phyloP scores from a whole-genome alignment of 495 filamentous ascomycete species.

The Achaetomiella virescens region DNA sequence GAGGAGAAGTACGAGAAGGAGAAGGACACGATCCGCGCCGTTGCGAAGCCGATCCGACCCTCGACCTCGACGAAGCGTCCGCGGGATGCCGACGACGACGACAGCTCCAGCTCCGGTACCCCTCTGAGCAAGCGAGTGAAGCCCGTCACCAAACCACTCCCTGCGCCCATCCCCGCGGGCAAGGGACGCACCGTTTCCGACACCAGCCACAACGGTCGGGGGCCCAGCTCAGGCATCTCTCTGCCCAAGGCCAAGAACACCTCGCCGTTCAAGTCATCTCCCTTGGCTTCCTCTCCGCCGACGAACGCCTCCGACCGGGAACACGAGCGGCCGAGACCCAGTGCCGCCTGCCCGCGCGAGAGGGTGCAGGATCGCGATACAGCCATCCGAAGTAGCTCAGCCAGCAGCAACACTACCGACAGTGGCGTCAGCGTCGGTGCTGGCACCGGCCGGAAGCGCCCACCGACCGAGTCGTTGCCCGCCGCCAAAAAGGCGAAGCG shows the following conservation, averaged over 20 bases:
- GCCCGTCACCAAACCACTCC: slow-evolving; percentile 24
- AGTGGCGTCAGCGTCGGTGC: slow-evolving; percentile 11
- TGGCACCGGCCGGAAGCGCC: slow-evolving; percentile 34
- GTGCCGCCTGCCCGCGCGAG: slow-evolving; percentile 8
- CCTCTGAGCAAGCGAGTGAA: slow-evolving; percentile 47
- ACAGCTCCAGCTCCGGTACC: slow-evolving; percentile 46
- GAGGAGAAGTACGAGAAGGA: slow-evolving; percentile 20
- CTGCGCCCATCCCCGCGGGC: slow-evolving; percentile 14
- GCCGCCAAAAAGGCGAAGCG: slow-evolving; percentile 32
- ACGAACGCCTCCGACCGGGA: slow-evolving; percentile 66
- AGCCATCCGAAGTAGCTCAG: slow-evolving; percentile 17
- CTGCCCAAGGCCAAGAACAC: slow-evolving; percentile 40
- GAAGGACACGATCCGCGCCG: slow-evolving; percentile 30
- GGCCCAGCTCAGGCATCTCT: slow-evolving; percentile 27
- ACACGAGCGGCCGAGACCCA: slow-evolving; percentile 18
- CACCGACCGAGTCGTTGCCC: slow-evolving; percentile 21
- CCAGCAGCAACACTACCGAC: slow-evolving; percentile 18
- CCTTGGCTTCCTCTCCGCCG: slow-evolving; percentile 67
- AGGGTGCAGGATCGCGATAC: slow-evolving; percentile 23
- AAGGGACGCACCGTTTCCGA: slow-evolving; percentile 40
- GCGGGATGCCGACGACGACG: slow-evolving; percentile 41
- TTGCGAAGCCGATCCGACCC: slow-evolving; percentile 25
- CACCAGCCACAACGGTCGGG: slow-evolving; percentile 41
- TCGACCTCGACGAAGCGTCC: slow-evolving; percentile 31
- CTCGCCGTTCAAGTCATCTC: slow-evolving; percentile 67